These are phyloP conservation scores for Wickerhamomyces silvicola DNA, from an alignment of 805 yeast genomes.

Conservation along the genomic window DNA sequence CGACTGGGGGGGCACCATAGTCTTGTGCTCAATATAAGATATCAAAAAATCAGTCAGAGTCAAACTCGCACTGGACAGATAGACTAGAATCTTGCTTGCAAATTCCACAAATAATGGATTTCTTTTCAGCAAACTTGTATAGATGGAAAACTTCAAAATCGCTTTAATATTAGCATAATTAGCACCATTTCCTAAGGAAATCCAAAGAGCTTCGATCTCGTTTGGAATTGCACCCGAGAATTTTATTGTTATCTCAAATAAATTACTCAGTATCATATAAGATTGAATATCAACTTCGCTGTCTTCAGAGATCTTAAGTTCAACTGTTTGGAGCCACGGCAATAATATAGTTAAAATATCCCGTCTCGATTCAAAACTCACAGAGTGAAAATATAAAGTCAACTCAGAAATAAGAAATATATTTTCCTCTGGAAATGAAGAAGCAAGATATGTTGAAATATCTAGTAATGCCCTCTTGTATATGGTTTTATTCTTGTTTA, in stretches of 20 bases:
- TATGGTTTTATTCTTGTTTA: conserved; percentile 72
- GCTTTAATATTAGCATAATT: conserved; percentile 62
- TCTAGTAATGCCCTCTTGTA: conserved; percentile 83
- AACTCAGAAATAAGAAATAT: conserved; percentile 62
- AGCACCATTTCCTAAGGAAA: conserved; percentile 78
- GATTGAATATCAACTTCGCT: conserved; percentile 34
- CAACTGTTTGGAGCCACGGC: conserved; percentile 91
- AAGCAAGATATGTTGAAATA: conserved; percentile 67
- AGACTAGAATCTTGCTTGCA: conserved; percentile 76
- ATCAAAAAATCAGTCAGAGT: conserved; percentile 56
- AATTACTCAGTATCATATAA: conserved; percentile 69
- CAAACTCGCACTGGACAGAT: conserved; percentile 54
- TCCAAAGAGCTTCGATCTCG: conserved; percentile 94
- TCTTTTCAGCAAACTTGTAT: conserved; percentile 60
- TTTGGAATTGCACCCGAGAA: conserved; percentile 69
- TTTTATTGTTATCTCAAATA: conserved; percentile 78
- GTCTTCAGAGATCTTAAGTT: conserved; percentile 40
- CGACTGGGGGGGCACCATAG: conserved; percentile 75
- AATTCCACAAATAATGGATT: conserved; percentile 71
- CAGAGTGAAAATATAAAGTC: conserved; percentile 61
- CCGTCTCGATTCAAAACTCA: conserved; percentile 52
- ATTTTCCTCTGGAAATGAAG: conserved; percentile 50
- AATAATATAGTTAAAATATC: conserved; percentile 74
- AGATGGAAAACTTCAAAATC: conserved; percentile 63
- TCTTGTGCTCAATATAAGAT: conserved; percentile 69